Evolutionary conservation across 78 protist species (phyloP), one percentile per base, ranked within the genome.

Genomic region (Tieghemostelium lacteum): DNA sequence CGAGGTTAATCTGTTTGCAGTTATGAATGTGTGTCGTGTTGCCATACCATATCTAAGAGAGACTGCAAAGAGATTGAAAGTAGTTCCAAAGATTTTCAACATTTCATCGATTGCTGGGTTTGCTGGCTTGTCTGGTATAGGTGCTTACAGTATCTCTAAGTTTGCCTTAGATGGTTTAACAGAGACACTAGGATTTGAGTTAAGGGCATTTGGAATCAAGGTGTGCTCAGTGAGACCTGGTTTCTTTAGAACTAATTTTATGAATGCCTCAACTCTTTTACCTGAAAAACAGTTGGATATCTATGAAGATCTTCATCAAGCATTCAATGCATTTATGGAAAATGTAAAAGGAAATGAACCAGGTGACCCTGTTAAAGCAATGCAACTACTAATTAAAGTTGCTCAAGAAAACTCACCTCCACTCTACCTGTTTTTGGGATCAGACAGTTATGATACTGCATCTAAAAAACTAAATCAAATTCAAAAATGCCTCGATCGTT

Each of bases 381-480:
- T 57, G 63, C 6, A 57, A 16, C 6, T 57, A 7, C 17, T 57
- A n/a, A 57, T 57, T 16, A 6, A 57, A 16, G 14, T 57, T 4
- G 6, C 63, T 5, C 14, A 17, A 17, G 45, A 62, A 17, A 8
- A 8, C 3, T 3, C 3, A 29, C 29, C 69, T 7, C 69, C 69
- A 33, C 39, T 62, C 31, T 36, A 62, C 14, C 37, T 62, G n/a
- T 62, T 62, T 33, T 12, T 62, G 20, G 69, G 69, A 29, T 4
- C 29, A 17, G 69, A 62, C 7, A 7, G 40, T 19, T n/a, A 57
- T 57, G 78, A 97, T 95, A 14, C 10, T 10, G 52, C 10, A 95
- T 96, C 50, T 95, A 95, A 85, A 95, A 97, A 75, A 95, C 94
- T 96, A 85, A 45, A 45, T 10, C n/a, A 6, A 6, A 6, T 45